Conservation (phyloP, 2,329 filamentous ascomycete species). For the Aspergillus terreus region DNA sequence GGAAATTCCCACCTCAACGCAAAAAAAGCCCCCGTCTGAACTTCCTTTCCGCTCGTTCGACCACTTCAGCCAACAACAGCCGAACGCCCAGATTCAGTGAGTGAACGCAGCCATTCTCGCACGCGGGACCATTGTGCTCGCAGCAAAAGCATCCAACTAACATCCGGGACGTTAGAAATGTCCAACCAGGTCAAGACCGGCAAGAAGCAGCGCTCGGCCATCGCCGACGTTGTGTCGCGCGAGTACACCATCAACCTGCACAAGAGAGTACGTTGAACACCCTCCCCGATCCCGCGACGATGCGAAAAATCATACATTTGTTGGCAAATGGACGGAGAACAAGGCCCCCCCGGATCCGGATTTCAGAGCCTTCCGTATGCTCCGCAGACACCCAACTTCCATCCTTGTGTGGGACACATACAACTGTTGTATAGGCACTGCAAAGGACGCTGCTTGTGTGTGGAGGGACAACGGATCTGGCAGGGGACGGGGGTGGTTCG, state of each 20-base stretch:
- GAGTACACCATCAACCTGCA: slow-evolving; percentile 99
- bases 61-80: slow-evolving; percentile 37
- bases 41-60: slow-evolving; percentile 26
- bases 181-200: slow-evolving; percentile 60
- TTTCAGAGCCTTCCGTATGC: neutral
- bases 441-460: neutral
- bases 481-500: too few species aligned
- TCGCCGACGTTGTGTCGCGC: slow-evolving; percentile 97
- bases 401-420: slow-evolving; percentile 2
- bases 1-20: slow-evolving; percentile 25
- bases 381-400: neutral
- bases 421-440: neutral
- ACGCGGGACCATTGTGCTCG: neutral
- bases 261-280: slow-evolving; percentile 80
- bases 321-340: slow-evolving; percentile 34
- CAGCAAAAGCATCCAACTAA: neutral
- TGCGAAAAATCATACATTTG: slow-evolving; percentile 1
- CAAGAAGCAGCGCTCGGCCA: slow-evolving; percentile 85
- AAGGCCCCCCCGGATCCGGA: neutral
- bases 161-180: slow-evolving; percentile 50
- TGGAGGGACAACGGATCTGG: slow-evolving; percentile 1
- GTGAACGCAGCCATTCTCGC: slow-evolving; percentile 11
- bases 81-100: slow-evolving; percentile 35
- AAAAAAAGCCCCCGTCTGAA: slow-evolving; percentile 20
- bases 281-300: slow-evolving; percentile 5